Evolutionary conservation across 352 stramenopile species (phyloP).

Genomic region (Globisporangium perplexum): DNA sequence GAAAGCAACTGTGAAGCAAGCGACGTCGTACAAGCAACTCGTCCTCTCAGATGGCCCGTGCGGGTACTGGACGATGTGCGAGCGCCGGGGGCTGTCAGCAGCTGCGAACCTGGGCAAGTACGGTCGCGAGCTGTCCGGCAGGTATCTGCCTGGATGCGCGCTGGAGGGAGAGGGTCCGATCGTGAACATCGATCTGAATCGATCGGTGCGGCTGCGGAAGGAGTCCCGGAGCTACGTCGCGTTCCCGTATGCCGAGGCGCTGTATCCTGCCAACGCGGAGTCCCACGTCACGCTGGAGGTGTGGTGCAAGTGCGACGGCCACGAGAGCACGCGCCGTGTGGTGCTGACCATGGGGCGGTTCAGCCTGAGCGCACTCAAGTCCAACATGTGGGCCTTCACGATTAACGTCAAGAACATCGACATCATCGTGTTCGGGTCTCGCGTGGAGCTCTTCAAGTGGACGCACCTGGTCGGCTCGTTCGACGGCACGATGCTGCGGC

Average conservation of each 20-base stretch:
- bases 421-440: constrained; percentile 46
- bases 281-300: constrained; percentile 63
- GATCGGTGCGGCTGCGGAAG: constrained; percentile 54
- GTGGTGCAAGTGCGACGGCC: constrained; percentile 70
- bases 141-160: constrained; percentile 52
- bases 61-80: constrained; percentile 87
- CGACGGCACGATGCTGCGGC: constrained; percentile 76
- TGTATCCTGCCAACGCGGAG: constrained; percentile 33
- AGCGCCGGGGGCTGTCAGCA: constrained; percentile 62
- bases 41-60: constrained; percentile 54
- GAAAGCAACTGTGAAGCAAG: constrained; percentile 68
- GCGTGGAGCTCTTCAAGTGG: constrained; percentile 68
- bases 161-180: constrained; percentile 77
- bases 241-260: constrained; percentile 32
- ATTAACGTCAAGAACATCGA: constrained; percentile 80
- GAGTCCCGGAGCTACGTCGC: constrained; percentile 45
- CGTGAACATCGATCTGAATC: constrained; percentile 78
- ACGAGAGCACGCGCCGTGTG: constrained; percentile 60
- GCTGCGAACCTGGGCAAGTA: constrained; percentile 69
- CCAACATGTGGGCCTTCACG: constrained; percentile 76
- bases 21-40: constrained; percentile 75
- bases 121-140: constrained; percentile 35
- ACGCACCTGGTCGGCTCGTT: constrained; percentile 85
- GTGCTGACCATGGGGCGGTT: constrained; percentile 75
- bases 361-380: constrained; percentile 57